Conservation (phyloP, 257 asterid genomes). For the Striga asiatica region DNA sequence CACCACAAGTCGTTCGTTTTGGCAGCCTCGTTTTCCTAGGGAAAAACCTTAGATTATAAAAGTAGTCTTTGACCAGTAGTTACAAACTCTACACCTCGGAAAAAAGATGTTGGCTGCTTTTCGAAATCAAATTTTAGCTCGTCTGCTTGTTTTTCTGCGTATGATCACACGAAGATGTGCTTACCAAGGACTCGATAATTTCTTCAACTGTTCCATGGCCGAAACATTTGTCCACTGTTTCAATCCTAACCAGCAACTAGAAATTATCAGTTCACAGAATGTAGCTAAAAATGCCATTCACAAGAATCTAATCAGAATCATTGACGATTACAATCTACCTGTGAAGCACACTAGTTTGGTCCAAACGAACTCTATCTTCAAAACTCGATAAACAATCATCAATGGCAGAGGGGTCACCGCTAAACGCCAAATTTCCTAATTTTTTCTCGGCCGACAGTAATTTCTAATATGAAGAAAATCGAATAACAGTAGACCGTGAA, state of each 20-base stretch:
- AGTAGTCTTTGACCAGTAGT: neutral
- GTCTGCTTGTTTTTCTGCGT: too few relatives aligned
- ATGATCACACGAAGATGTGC: neutral
- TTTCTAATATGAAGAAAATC: slow-evolving; percentile 28
- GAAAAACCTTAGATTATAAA: too few relatives aligned
- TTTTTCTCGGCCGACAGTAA: slow-evolving; percentile 48
- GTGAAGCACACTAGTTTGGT: slow-evolving; percentile 39
- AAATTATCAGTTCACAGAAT: neutral
- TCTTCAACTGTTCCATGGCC: slow-evolving; percentile 66
- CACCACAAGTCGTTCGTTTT: slow-evolving; percentile 53
- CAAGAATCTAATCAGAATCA: too few relatives aligned
- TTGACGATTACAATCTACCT: slow-evolving; percentile 28
- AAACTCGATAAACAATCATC: slow-evolving; percentile 35
- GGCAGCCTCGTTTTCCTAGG: slow-evolving; percentile 51
- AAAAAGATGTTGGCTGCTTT: too few relatives aligned
- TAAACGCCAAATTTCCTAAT: slow-evolving; percentile 33
- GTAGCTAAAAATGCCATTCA: neutral
- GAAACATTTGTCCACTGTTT: slow-evolving; percentile 53
- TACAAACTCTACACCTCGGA: neutral
- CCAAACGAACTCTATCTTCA: slow-evolving; percentile 37
- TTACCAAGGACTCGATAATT: slow-evolving; percentile 63
- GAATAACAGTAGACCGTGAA: neutral
- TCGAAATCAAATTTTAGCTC: too few relatives aligned
- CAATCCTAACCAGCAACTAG: slow-evolving; percentile 32
- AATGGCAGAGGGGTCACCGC: slow-evolving; percentile 50